phyloP scores from a whole-genome alignment of 2,329 filamentous ascomycete genomes.

The Aspergillus intermedius region DNA sequence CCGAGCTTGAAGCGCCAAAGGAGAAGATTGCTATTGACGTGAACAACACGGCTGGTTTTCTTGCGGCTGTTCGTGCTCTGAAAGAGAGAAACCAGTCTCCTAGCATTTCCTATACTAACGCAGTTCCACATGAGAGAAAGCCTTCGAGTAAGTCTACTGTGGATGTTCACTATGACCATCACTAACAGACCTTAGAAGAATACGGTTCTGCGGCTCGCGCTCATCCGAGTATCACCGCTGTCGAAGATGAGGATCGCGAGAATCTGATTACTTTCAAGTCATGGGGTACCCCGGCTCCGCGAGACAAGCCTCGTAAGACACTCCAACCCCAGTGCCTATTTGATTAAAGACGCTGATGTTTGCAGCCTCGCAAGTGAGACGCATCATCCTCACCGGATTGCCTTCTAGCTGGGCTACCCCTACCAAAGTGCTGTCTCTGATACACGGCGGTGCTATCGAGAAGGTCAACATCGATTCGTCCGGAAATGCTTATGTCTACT shows the following conservation, averaged over 20 bases:
- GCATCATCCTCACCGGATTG: slow-evolving; percentile 31
- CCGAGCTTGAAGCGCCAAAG: neutral
- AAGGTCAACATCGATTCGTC: slow-evolving; percentile 16
- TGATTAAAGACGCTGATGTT: neutral
- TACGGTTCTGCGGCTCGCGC: neutral
- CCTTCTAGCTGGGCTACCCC: slow-evolving; percentile 24
- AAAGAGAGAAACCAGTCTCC: neutral
- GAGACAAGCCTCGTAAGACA: slow-evolving; percentile 22
- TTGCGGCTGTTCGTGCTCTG: neutral
- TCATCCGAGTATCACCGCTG: neutral
- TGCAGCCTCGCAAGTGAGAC: slow-evolving; percentile 22
- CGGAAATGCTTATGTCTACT: slow-evolving; percentile 28
- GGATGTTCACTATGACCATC: neutral
- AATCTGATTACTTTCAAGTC: slow-evolving; percentile 22
- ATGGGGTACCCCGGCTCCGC: slow-evolving; percentile 24
- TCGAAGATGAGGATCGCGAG: slow-evolving; percentile 24
- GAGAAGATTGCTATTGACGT: neutral
- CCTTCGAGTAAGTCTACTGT: neutral
- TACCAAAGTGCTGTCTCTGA: slow-evolving; percentile 29
- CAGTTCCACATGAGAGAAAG: neutral
- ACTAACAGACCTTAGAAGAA: neutral
- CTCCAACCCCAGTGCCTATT: neutral
- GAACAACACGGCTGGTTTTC: neutral
- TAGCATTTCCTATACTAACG: neutral
- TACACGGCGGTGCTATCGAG: slow-evolving; percentile 36